Base-by-base conservation (phyloP, 2,329 filamentous ascomycete genomes). In the Arthrinium puccinioides region DNA sequence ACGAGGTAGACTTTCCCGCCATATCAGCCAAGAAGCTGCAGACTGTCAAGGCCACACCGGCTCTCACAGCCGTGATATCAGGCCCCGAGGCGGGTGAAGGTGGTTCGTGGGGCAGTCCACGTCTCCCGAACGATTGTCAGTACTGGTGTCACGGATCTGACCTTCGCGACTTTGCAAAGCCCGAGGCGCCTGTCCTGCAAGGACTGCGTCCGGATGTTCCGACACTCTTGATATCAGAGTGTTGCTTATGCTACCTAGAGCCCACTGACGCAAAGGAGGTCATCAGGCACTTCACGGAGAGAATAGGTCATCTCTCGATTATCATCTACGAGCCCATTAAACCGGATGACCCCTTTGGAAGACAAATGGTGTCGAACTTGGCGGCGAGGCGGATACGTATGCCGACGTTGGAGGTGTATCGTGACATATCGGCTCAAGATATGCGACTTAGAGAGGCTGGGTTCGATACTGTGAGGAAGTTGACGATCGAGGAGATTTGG, bases 301-400 rank as follows among this genome's bases (percentile, higher is more conserved):
- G 58, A 15, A 72, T 77, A 25, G 47, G 55, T 33, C 44, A 63
- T 56, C 38, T 79, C 45, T 49, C 73, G 59, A 62, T 94, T 4
- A 63, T 94, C 26, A 61, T 97, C 19, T 98, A 98, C 66, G 92
- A 98, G 56, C 90, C 92, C 0, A 84, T 95, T 41, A 74, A 79
- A 3, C 86, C 89, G 0, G 66, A 84, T 44, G 89, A 96, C 55
- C 65, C 88, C 5, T 98, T 98, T 51, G 92, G 92, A 4, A 76
- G 77, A 47, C 89, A 88, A 46, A 98, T 98, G 92, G 78, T 90
- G 1, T 78, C 84, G 2, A 98, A 98, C 53, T 76, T 98, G 0
- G 84, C 84, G 0, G 74, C 84, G 3, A 75, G 92, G 14, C 81
- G 82, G 6, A 94, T 98, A 36, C 72, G 77, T 18, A 82, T 98